These are phyloP conservation scores for Wickerhamomyces chaumierensis DNA, from an alignment of 805 yeast genomes.

Conservation along the genomic window DNA sequence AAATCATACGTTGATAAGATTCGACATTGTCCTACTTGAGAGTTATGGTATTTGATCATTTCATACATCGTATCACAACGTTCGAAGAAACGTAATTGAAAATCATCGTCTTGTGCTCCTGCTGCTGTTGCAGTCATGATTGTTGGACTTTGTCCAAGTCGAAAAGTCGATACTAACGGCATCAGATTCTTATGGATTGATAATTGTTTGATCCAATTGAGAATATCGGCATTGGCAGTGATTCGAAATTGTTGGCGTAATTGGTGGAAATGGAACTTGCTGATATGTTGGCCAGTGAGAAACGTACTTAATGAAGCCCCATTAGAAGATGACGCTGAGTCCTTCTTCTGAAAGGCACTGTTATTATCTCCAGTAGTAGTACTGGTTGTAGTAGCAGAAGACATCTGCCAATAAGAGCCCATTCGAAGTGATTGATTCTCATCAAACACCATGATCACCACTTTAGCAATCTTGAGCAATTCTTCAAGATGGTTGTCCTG, in stretches of 20 bases:
- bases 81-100: slow-evolving; percentile 29
- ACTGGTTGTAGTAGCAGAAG: too few relatives aligned
- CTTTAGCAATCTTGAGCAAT: slow-evolving; percentile 26
- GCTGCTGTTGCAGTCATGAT: too few relatives aligned
- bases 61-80: slow-evolving; percentile 31
- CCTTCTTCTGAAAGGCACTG: too few relatives aligned
- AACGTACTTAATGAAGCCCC: slow-evolving; percentile 24
- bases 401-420: slow-evolving; percentile 33
- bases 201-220: slow-evolving; percentile 28
- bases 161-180: slow-evolving; percentile 21
- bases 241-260: slow-evolving; percentile 32
- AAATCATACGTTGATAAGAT: slow-evolving; percentile 34
- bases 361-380: too few relatives aligned
- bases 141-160: too few relatives aligned
- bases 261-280: slow-evolving; percentile 12
- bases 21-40: slow-evolving; percentile 28
- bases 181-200: slow-evolving; percentile 24
- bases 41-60: slow-evolving; percentile 20
- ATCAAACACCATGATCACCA: slow-evolving; percentile 31
- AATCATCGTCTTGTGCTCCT: slow-evolving; percentile 11
- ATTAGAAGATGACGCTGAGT: slow-evolving; percentile 6
- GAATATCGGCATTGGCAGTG: slow-evolving; percentile 26
- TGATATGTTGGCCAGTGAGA: slow-evolving; percentile 1
- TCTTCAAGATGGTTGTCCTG: slow-evolving; percentile 34
- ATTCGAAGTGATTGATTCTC: slow-evolving; percentile 33